Evolutionary conservation across 495 filamentous ascomycete species (phyloP), one percentile per base, ranked within the genome.

Genomic region (Margaritispora aquatica): DNA sequence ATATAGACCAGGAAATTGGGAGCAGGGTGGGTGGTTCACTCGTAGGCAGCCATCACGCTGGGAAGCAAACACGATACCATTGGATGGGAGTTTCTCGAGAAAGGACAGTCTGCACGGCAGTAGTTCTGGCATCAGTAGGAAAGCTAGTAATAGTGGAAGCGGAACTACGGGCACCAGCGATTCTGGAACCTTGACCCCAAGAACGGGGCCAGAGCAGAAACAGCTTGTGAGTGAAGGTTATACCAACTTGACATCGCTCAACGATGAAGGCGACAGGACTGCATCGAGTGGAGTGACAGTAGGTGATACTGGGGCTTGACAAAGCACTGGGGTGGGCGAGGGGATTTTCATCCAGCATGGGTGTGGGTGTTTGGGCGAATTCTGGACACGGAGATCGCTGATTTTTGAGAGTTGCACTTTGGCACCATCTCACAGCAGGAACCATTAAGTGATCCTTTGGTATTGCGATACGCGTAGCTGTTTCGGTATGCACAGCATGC

Each of bases 11-110:
- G 88, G 88, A 0, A 65, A 82, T 50, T 92, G 88, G 88, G 88
- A 90, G 56, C 63, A 71, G 10, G 88, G 88, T 1, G 88, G 88
- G 2, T 92, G 86, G 85, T 90, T 92, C 24, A n/a, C 55, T 46
- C 17, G 41, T 19, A 56, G 57, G 19, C 54, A 59, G 24, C 27
- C 19, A 26, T 58, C 50, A 1, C n/a, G 47, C 4, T 19, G 41
- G 10, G n/a, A 41, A 29, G 31, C 49, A 19, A 20, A 24, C 31
- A 55, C 29, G 11, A 51, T 13, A 10, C 51, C 55, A 17, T 61
- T 47, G 26, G 34, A 46, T n/a, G n/a, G n/a, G n/a, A n/a, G n/a
- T n/a, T n/a, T n/a, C n/a, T n/a, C n/a, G 10, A 44, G 38, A n/a
- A 8, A 15, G 8, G 15, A 44, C 15, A 7, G 17, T 7, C 4